Evolutionary conservation across 2,329 filamentous ascomycete species (phyloP), one percentile per base, ranked within the genome.

Genomic region (Aspergillus udagawae): DNA sequence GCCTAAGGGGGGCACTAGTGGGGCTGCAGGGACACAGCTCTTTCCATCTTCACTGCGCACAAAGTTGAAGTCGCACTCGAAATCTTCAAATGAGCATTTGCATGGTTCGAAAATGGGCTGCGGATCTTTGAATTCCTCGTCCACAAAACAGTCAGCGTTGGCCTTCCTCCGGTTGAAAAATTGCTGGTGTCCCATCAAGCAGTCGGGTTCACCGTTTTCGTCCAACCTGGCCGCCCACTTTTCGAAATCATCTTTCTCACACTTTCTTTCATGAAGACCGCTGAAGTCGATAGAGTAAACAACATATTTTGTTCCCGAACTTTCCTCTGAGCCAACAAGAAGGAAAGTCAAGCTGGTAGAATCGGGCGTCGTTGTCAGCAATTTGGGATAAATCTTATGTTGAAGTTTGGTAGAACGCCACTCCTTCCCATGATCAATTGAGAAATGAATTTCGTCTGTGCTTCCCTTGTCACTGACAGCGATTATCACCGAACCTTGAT

Each of bases 31-130:
- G 25, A 86, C 80, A 70, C 94, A 97, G 60, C 87, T 82, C 51
- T 83, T 84, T 53, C 83, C 81, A 60, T 93, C 85, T 3, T 84
- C 79, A 38, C 81, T 81, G 65, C 84, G 84, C 58, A 86, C 79
- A 71, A 96, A 97, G 73, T 96, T 95, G 80, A 90, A 96, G 70
- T 97, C 93, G 72, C 94, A 99, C 76, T 99, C 94, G 71, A 96
- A 99, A 73, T 99, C 95, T 35, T 81, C 79, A 56, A 89, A 85
- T 0, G 87, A 86, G 74, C 94, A 99, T 44, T 90, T 85, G 79
- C 94, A 99, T 49, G 85, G 75, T 65, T 91, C 85, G 28, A 84
- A 88, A 59, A 87, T 79, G 1, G 89, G 85, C 35, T 84, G 75
- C 0, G 90, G 86, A 61, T 94, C 89, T 68, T 91, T 86, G 77